Evolutionary conservation across 2,329 filamentous ascomycete species (phyloP), one percentile per base, ranked within the genome.

Genomic region (Dactylellina haptotyla): DNA sequence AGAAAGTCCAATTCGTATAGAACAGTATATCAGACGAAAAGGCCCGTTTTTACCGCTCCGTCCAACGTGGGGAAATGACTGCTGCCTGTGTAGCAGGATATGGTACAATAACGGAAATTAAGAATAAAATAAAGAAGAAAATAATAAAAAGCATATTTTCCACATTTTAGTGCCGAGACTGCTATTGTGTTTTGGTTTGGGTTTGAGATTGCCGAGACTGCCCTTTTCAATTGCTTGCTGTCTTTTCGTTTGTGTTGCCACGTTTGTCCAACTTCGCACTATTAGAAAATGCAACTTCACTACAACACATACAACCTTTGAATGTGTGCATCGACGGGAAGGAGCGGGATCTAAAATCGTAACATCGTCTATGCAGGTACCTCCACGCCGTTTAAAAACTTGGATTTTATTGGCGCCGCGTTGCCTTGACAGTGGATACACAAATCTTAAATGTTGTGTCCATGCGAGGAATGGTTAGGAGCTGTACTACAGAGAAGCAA

Each of bases 41-140:
- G n/a, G n/a, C n/a, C n/a, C n/a, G n/a, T 18, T 20, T 20, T 46
- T 20, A 18, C 20, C 46, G 14, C 32, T 14, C 32, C 14, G 5
- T 14, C 46, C 46, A 50, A 8, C 9, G 46, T 12, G 46, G 25
- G 14, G 20, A 25, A 20, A 18, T 46, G 43, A 10, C 12, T 18
- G 43, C 9, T 20, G 16, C 20, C 37, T 39, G 20, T 20, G n/a
- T 53, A 39, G 30, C 14, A 23, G 14, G 30, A 53, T 57, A 51
- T 71, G 41, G 66, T 34, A 71, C 66, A 58, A 26, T 53, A 63
- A 53, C 66, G 66, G 66, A 71, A 58, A 64, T 71, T 71, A 71
- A 71, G 18, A 23, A n/a, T n/a, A n/a, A n/a, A n/a, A n/a, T n/a
- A n/a, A n/a, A n/a, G n/a, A n/a, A n/a, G n/a, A n/a, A n/a, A n/a